Base-by-base conservation (phyloP, 2,329 filamentous ascomycete genomes). In the Ilyonectria mors-panacis region DNA sequence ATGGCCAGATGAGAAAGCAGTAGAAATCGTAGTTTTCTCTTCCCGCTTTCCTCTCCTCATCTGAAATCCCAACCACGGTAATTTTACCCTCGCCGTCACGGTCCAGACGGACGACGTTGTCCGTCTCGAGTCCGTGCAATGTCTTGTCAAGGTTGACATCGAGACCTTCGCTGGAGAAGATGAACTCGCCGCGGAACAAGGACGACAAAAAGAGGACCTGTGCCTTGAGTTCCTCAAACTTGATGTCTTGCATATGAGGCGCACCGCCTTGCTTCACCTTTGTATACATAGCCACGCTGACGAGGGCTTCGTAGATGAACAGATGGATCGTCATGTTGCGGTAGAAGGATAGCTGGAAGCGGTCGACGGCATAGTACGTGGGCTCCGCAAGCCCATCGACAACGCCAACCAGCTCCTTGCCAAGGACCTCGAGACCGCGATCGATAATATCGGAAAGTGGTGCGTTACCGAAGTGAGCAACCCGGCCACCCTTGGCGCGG, bases 251-350 rank as follows among this genome's bases (percentile, higher is more conserved):
- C 72, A 92, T 89, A 4, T 91, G 86, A 0, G 93, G 92, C 0
- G 93, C 94, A n/a, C 95, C 95, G 17, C 96, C 96, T 69, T 91
- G 90, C 81, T 99, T 99, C 61, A 98, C 93, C 50, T 90, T 89
- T 0, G 91, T 96, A 80, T 99, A 99, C 86, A 99, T 91, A 30
- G 93, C 93, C 5, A 92, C 94, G 68, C 94, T 96, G 23, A 98
- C 94, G 5, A 99, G 85, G 0, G 95, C 93, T 78, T 98, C 95
- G 2, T 94, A 92, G 64, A 99, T 96, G 80, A 99, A 99, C 6
- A 99, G 88, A 78, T 99, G 96, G 68, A 99, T 99, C 0, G 95
- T 98, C 96, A 98, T 98, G 81, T 99, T 99, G 59, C 96, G 92
- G 82, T 99, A 99, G 81, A 99, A 99, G 0, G 94, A 97, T 10